Base-by-base conservation (phyloP, 768 basidiomycete species). In the Dentipellis fragilis region DNA sequence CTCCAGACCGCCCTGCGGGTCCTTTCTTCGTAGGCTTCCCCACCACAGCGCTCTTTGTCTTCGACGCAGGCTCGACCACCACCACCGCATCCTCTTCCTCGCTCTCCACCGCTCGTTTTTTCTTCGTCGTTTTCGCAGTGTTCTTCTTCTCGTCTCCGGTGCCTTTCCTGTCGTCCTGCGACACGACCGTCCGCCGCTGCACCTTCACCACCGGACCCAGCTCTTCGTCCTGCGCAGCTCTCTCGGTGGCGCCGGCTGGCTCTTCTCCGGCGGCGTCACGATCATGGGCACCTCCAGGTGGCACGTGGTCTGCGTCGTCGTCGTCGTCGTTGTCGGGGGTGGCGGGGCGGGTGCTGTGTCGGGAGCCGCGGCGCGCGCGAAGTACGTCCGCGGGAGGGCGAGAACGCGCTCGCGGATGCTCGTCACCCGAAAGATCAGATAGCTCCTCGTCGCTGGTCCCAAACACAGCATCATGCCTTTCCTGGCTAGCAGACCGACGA, bases 391-490 rank as follows among this genome's bases (percentile, higher is more conserved):
- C 48, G 47, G 58, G 49, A 61, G 35, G 23, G 37, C 40, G 45
- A 40, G 47, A 21, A 61, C 17, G 10, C 21, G 23, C n/a, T 55
- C 55, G 22, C 56, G 49, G 36, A 57, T 48, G 45, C 52, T 64
- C 64, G 48, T 67, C 61, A 39, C 71, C 65, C 16, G 71, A 72
- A 56, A 72, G 61, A 49, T 73, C 68, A 23, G 71, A 72, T 23
- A 67, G 55, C 45, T 65, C 58, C 21, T 64, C 65, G 22, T 69
- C 63, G 49, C 45, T 37, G 52, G 54, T 57, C 17, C 56, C 63
- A 58, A 64, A 62, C n/a, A 58, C 47, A 14, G 57, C 63, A 21
- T 54, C 58, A 23, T 52, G 51, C 14, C 54, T 40, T 19, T 57
- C 56, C 14, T 61, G 56, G 55, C 54, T 46, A 52, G 49, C 49